Percentiles rank a stretch among this genome's conserved stretches.
Conservation (phyloP, 2,329 filamentous ascomycete genomes). For the Ambrosiella cleistominuta region DNA sequence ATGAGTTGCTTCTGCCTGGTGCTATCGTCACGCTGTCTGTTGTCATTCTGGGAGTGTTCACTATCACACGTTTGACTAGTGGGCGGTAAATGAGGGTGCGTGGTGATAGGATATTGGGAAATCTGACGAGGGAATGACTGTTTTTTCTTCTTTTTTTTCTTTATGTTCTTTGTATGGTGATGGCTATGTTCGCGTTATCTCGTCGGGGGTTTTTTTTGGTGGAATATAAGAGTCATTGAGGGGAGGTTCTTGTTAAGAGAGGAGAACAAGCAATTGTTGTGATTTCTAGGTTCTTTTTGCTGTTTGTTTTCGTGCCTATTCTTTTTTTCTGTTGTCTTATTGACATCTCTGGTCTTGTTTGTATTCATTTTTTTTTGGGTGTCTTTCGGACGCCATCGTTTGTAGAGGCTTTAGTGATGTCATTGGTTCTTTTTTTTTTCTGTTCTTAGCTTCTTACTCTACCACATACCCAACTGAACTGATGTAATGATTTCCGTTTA, state of each 20-base stretch:
- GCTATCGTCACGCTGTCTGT: constrained; percentile 91
- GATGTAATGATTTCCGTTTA: neutral
- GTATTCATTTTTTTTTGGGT: neutral
- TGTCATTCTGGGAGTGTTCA: constrained; percentile 85
- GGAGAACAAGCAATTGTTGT: neutral
- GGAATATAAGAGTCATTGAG: neutral
- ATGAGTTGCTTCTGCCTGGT: constrained; percentile 81
- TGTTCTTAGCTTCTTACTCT: neutral
- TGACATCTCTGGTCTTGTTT: constrained; percentile 7
- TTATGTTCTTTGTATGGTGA: neutral
- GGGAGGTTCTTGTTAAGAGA: neutral
- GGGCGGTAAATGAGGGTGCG: constrained; percentile 22
- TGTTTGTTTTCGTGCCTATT: constrained; percentile 1
- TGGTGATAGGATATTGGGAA: neutral
- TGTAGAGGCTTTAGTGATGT: neutral
- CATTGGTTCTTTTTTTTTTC: constrained; percentile 1
- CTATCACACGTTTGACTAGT: constrained; percentile 52
- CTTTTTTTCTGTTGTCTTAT: neutral
- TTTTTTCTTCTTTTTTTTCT: neutral
- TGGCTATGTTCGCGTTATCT: neutral
- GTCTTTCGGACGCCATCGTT: neutral
- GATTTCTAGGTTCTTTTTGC: constrained; percentile 1
- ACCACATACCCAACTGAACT: constrained; percentile 12
- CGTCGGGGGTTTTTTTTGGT: neutral
- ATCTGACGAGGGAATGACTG: neutral